Percentiles rank a stretch among this genome's conserved stretches.
phyloP scores from a whole-genome alignment of 2,329 filamentous ascomycete genomes.

The Epichloe sp. region DNA sequence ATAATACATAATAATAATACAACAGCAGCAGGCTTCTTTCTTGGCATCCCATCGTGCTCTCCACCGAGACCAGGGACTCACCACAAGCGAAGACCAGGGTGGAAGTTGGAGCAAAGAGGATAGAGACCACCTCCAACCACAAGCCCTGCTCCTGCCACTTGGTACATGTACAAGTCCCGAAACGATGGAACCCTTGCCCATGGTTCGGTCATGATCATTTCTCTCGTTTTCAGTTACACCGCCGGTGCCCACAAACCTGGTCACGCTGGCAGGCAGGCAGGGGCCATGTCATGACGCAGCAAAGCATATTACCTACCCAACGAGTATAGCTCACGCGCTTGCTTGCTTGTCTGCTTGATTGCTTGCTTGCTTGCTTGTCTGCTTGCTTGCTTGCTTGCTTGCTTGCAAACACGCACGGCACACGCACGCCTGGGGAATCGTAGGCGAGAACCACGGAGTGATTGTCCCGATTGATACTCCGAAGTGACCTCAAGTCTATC shows the following conservation, averaged over 20 bases:
- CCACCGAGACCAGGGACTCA: neutral
- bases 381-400: neutral
- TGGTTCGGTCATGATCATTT: constrained; percentile 4
- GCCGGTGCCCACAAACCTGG: constrained; percentile 4
- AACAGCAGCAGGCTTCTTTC: no score
- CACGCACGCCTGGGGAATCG: neutral
- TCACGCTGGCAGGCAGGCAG: neutral
- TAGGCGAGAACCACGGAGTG: neutral
- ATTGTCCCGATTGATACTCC: constrained; percentile 1
- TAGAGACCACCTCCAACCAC: neutral
- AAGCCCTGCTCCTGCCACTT: neutral
- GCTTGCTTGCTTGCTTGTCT: no score
- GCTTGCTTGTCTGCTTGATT: neutral
- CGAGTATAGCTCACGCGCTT: neutral
- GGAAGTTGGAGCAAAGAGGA: neutral
- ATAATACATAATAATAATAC: no score
- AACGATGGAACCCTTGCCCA: constrained; percentile 2
- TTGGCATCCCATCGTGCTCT: no score
- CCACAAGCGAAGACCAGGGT: neutral
- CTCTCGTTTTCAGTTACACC: neutral
- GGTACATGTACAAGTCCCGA: neutral
- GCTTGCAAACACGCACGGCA: neutral
- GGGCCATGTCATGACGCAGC: constrained; percentile 5
- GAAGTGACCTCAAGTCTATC: constrained; percentile 1
- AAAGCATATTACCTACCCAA: neutral